phyloP scores from a whole-genome alignment of 1,284 basidiomycete species.

The Tilletia setariae region DNA sequence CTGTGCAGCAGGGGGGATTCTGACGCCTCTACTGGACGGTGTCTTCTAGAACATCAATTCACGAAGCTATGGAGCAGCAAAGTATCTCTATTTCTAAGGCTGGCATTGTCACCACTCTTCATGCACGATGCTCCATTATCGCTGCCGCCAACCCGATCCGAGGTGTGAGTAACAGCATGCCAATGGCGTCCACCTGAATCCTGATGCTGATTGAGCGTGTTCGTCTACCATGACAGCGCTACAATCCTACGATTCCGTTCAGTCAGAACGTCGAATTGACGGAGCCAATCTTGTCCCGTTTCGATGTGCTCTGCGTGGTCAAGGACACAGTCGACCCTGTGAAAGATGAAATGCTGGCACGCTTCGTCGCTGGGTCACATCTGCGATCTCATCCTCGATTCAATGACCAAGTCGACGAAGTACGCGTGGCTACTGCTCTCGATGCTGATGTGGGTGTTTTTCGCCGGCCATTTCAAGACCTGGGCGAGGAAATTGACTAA shows the following conservation, averaged over 20 bases:
- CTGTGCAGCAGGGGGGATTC: background rate
- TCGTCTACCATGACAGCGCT: conserved; percentile 26
- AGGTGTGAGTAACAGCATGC: conserved; percentile 53
- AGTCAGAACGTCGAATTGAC: conserved; percentile 98
- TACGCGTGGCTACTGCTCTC: conserved; percentile 78
- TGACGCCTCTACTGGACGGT: background rate
- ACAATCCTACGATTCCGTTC: conserved; percentile 64
- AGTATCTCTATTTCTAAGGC: conserved; percentile 99
- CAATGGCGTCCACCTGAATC: too few species aligned
- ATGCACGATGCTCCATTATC: conserved; percentile 94
- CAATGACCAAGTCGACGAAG: conserved; percentile 72
- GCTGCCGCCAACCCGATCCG: conserved; percentile 97
- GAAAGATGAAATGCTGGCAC: conserved; percentile 90
- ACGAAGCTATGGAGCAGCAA: conserved; percentile 99
- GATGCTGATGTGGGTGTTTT: conserved; percentile 61
- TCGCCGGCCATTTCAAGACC: background rate
- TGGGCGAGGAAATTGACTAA: background rate
- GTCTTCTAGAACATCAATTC: conserved; percentile 74
- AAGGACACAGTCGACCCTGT: conserved; percentile 97
- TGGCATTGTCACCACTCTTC: conserved; percentile 92
- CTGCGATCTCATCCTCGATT: conserved; percentile 90
- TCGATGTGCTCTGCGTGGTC: conserved; percentile 96
- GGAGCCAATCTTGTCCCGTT: conserved; percentile 97
- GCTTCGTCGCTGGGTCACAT: conserved; percentile 96
- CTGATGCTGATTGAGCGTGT: background rate